A percentile compares a stretch with the other conserved stretches of the same genome.
Evolutionary conservation across 768 basidiomycete species (phyloP).

Genomic region (Pleurotus giganteus): DNA sequence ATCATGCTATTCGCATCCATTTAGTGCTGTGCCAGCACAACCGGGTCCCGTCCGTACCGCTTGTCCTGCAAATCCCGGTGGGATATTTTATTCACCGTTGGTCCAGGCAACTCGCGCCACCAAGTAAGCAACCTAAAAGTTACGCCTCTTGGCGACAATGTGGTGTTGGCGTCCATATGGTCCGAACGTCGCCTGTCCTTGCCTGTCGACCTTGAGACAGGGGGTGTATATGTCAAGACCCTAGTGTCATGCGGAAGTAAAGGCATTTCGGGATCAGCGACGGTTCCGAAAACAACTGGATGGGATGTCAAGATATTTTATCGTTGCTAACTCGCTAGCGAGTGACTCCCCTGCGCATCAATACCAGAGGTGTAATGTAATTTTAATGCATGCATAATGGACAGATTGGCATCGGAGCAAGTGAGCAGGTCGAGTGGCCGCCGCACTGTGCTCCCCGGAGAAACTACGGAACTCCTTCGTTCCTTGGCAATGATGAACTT

Average conservation of each 20-base stretch:
- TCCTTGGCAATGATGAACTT: too few relatives aligned
- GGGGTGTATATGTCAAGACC: background rate
- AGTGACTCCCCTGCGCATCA: background rate
- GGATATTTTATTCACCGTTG: background rate
- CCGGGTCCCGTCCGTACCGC: too few relatives aligned
- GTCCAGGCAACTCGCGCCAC: background rate
- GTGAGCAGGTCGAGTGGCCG: background rate
- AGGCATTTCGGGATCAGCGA: conserved; percentile 6
- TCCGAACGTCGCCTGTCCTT: background rate
- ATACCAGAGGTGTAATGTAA: too few relatives aligned
- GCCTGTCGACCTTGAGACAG: background rate
- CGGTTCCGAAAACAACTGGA: background rate
- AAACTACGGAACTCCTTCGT: background rate
- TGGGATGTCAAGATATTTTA: background rate
- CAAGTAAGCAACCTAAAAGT: background rate
- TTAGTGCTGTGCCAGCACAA: too few relatives aligned
- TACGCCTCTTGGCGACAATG: background rate
- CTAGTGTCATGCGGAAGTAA: conserved; percentile 5
- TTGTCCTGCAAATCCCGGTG: background rate
- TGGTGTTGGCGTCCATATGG: background rate
- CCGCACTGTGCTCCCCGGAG: background rate
- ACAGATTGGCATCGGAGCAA: background rate
- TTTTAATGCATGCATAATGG: background rate
- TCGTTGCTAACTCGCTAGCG: too few relatives aligned
- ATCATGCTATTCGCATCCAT: background rate